These are phyloP conservation scores for Podila verticillata DNA, from an alignment of 192 early-diverging fungal species.

Conservation along the genomic window DNA sequence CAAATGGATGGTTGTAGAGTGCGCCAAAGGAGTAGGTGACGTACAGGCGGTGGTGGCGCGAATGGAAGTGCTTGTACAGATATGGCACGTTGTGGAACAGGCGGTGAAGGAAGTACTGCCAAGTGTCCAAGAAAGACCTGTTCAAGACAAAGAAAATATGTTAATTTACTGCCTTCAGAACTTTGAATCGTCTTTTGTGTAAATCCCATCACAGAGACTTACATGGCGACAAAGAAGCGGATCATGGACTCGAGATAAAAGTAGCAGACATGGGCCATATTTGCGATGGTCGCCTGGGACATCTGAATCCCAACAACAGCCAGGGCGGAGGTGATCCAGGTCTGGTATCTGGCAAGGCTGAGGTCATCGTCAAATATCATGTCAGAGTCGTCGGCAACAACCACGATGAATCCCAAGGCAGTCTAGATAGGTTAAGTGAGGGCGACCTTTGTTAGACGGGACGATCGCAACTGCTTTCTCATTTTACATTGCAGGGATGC, in stretches of 20 bases:
- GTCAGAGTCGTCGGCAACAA: conserved; percentile 44
- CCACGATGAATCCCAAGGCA: conserved; percentile 46
- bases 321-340: conserved; percentile 14
- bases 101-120: conserved; percentile 80
- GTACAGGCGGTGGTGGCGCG: conserved; percentile 79
- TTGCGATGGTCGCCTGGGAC: conserved; percentile 18
- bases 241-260: conserved; percentile 36
- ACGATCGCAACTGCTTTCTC: neutral
- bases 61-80: conserved; percentile 81
- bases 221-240: conserved; percentile 62
- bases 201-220: neutral
- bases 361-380: conserved; percentile 45
- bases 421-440: conserved; percentile 16
- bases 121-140: conserved; percentile 61
- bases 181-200: neutral
- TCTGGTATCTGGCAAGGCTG: conserved; percentile 29
- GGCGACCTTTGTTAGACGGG: neutral
- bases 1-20: conserved; percentile 85
- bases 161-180: neutral
- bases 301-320: conserved; percentile 27
- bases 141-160: neutral
- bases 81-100: conserved; percentile 74
- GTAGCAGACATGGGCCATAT: conserved; percentile 33
- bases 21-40: conserved; percentile 84
- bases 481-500: too few species aligned